A percentile compares a stretch with the other conserved stretches of the same genome.
Evolutionary conservation across 202 grass and related monocot genomes (phyloP).

Genomic region (Digitaria exilis): DNA sequence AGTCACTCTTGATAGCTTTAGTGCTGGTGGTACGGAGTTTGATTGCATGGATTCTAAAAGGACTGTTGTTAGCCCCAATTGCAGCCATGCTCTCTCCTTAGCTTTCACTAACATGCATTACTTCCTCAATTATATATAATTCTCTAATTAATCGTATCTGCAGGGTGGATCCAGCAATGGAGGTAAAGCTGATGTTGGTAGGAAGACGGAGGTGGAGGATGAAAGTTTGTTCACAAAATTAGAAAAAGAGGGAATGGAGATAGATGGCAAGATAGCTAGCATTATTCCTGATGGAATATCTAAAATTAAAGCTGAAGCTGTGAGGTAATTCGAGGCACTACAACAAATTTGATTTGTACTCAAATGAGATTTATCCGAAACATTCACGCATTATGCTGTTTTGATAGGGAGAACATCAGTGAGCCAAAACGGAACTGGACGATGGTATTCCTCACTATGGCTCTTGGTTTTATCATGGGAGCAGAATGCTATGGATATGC

Average conservation of each 20-base stretch:
- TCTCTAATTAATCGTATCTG: background rate
- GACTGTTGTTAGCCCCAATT: background rate
- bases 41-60: slow-evolving; percentile 14
- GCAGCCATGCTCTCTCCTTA: background rate
- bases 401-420: slow-evolving; percentile 9
- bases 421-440: background rate
- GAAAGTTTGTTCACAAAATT: background rate
- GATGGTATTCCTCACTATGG: background rate
- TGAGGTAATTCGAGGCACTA: slow-evolving; percentile 1
- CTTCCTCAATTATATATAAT: too few species aligned
- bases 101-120: background rate
- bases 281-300: slow-evolving; percentile 18
- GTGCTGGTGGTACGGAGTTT: background rate
- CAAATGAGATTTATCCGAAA: background rate
- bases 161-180: background rate
- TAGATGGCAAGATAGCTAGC: slow-evolving; percentile 20
- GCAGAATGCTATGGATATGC: too few species aligned
- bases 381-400: background rate
- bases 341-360: slow-evolving; percentile 8
- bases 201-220: background rate
- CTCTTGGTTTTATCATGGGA: too few species aligned
- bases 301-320: slow-evolving; percentile 9
- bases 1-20: background rate
- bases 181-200: background rate
- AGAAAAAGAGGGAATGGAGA: slow-evolving; percentile 12